Evolutionary conservation across 2,329 filamentous ascomycete genomes (phyloP), one percentile per base, ranked within the genome.

Genomic region (Colletotrichum sp.): DNA sequence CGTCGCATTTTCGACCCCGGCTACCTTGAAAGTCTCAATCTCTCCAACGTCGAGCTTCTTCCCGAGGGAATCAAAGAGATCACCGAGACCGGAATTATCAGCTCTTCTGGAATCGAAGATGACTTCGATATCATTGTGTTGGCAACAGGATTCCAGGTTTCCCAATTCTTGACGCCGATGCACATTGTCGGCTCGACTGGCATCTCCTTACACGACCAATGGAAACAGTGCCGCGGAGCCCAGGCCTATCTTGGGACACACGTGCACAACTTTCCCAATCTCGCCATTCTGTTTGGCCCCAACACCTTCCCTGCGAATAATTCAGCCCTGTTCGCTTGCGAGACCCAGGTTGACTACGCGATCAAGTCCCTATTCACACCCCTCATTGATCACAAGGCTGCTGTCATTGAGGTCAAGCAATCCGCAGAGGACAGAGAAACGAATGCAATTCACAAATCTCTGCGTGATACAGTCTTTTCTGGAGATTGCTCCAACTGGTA

Each of bases 401-500:
- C 78, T 1, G 79, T 81, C 26, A 79, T 87, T 44, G 84, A 86
- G 72, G 82, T 86, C 62, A 84, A 83, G 74, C 71, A 81, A 68
- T 39, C 78, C 24, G 76, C 82, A 15, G 83, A 87, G 74, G 79
- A 84, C 52, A 71, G 79, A 5, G 82, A 78, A 39, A 80, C 81
- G 3, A 81, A 82, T 12, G 67, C 72, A 4, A 79, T 87, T 1
- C 81, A 87, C 22, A 39, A 68, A 15, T 72, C 81, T 18, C 79
- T 87, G 0, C 62, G 77, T 12, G 79, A 82, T 48, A 83, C 81
- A 0, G 85, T 87, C 5, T 87, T 85, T 66, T 75, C 80, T 15
- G 83, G 79, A 1, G 84, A 80, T 32, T 87, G 85, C 69, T 84
- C 81, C 22, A 87, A 87, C 75, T 87, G 84, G 85, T 86, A 87